Conservation (phyloP, 139 green algal species). For the Mesotaenium endlicherianum region DNA sequence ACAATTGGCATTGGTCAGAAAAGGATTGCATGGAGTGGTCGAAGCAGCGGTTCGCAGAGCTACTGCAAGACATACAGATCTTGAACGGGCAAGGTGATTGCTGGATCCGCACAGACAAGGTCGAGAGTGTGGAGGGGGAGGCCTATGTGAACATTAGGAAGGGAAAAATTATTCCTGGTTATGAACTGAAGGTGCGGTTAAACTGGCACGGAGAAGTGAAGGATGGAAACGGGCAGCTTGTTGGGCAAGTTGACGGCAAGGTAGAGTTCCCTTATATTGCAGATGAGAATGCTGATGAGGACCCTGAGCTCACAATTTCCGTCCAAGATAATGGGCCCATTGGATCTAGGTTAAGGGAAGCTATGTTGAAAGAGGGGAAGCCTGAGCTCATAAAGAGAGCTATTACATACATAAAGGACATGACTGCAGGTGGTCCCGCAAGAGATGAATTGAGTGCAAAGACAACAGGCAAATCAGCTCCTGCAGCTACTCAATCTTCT, state of each 20-base stretch:
- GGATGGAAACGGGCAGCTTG: constrained; percentile 15
- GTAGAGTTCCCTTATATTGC: constrained; percentile 60
- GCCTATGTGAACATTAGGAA: constrained; percentile 61
- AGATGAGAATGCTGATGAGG: constrained; percentile 63
- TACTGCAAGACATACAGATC: constrained; percentile 30
- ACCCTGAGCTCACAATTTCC: constrained; percentile 52
- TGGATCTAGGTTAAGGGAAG: constrained; percentile 35
- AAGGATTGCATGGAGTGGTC: constrained; percentile 55
- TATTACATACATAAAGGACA: constrained; percentile 47
- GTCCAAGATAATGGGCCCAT: neutral
- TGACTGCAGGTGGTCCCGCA: constrained; percentile 27
- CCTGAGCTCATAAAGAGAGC: constrained; percentile 24
- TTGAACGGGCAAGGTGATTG: constrained; percentile 11
- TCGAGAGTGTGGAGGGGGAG: constrained; percentile 43
- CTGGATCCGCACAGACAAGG: neutral
- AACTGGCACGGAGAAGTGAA: constrained; percentile 47
- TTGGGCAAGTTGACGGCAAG: constrained; percentile 10
- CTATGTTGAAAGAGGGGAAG: constrained; percentile 33
- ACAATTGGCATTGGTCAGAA: constrained; percentile 62
- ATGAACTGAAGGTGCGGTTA: constrained; percentile 58
- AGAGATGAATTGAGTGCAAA: constrained; percentile 14
- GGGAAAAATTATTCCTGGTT: constrained; percentile 60
- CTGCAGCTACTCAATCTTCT: neutral
- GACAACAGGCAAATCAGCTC: neutral
- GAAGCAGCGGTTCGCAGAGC: constrained; percentile 29